Conservation (phyloP, 2,329 filamentous ascomycete species). For the Aspergillus pseudoglaucus region DNA sequence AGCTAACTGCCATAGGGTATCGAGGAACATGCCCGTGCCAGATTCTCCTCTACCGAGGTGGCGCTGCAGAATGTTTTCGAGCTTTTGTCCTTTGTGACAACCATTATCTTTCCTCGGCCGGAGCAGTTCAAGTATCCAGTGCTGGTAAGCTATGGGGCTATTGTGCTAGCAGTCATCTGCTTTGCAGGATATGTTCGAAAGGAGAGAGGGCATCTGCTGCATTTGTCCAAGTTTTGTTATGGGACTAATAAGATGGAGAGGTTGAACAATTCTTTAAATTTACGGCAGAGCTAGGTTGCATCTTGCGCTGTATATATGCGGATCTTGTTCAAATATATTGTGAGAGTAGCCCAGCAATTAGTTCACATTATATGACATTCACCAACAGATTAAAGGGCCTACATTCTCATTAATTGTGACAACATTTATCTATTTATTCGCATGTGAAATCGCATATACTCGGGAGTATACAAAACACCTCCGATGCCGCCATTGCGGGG, state of each 20-base stretch:
- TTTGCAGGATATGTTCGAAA: constrained; percentile 54
- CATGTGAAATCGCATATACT: too few species aligned
- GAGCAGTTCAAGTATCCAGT: constrained; percentile 60
- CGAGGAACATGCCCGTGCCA: constrained; percentile 51
- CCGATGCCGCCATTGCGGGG: constrained; percentile 1
- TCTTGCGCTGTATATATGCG: neutral
- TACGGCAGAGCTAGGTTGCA: too few species aligned
- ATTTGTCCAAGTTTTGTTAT: constrained; percentile 25
- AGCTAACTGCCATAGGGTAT: constrained; percentile 41
- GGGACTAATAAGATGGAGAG: constrained; percentile 7
- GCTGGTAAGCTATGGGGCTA: constrained; percentile 47
- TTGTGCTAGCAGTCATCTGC: constrained; percentile 22
- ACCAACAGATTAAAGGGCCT: too few species aligned
- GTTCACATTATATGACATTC: too few species aligned
- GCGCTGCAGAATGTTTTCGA: constrained; percentile 65
- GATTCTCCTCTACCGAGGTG: constrained; percentile 63
- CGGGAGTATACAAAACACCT: neutral
- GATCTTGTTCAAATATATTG: too few species aligned
- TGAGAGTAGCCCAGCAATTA: too few species aligned
- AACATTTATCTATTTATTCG: too few species aligned
- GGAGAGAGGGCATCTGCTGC: constrained; percentile 56
- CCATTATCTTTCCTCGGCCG: constrained; percentile 58
- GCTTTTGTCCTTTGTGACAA: constrained; percentile 58
- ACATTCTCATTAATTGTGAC: too few species aligned
- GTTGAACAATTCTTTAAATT: neutral